Base-by-base conservation (phyloP, 208 protist genomes). In the Leishmania martiniquensis region DNA sequence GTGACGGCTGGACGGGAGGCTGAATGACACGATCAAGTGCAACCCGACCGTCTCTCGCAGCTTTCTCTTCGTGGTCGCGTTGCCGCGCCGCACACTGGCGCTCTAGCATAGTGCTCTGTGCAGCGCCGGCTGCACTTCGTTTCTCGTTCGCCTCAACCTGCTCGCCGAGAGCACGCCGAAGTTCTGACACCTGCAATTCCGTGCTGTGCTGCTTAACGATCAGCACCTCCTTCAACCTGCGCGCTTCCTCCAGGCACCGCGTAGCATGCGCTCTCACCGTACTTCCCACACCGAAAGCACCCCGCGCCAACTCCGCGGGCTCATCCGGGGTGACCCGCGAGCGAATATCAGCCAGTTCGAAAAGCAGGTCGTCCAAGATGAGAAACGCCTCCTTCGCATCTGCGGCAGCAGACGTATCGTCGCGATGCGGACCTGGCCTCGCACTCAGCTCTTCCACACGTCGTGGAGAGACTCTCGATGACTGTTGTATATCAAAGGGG, bases 271-370 rank as follows among this genome's bases (percentile, higher is more conserved):
- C 68, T 1, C 70, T 72, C 75, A 80, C 69, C 42, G 80, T 84
- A 2, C 70, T 29, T 0, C 37, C 59, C n/a, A 59, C 22, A 39
- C 42, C 25, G 42, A 84, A 84, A 3, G 55, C 57, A 7, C 80
- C 69, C 34, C 75, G 75, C 1, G 68, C 73, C 25, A 84, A 57
- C 44, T 76, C 75, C 34, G 80, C 75, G 54, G 32, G 29, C 4
- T 74, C 72, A 4, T 51, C 67, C 4, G 70, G 72, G 17, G 25
- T 15, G 10, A 72, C 32, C 7, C 62, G 80, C 0, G 80, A 84
- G 29, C 80, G 80, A n/a, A 84, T 77, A 51, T 84, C 80, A n/a
- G 75, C 68, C 32, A 84, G 34, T 57, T 84, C 80, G n/a, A 84
- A 84, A 55, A 84, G 62, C 3, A 84, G 66, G 13, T 84, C 80